These are phyloP conservation scores for Gossypium anomalum DNA, from an alignment of 345 rosid genomes.

Conservation along the genomic window DNA sequence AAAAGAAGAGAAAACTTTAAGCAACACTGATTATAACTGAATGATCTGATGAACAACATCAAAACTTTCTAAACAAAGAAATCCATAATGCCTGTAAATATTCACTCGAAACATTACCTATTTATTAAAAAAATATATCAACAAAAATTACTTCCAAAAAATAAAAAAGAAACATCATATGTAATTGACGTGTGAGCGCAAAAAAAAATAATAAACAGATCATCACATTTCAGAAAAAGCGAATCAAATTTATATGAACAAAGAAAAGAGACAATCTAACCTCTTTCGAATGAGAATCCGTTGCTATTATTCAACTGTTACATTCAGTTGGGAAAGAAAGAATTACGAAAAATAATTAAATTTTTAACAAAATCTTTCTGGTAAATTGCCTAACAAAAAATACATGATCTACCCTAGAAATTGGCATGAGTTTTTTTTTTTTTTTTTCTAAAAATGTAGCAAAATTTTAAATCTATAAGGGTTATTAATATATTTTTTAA, in stretches of 20 bases:
- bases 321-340: constrained; percentile 29
- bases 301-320: constrained; percentile 35
- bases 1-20: neutral
- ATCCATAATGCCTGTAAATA: neutral
- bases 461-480: neutral
- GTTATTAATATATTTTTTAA: no score
- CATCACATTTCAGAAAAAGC: neutral
- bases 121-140: neutral
- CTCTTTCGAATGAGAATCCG: constrained; percentile 52
- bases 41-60: neutral
- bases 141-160: neutral
- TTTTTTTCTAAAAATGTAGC: neutral
- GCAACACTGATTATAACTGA: neutral
- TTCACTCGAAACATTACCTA: neutral
- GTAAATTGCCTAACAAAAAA: neutral
- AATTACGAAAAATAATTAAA: neutral
- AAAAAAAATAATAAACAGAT: neutral
- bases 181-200: neutral
- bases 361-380: neutral
- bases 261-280: constrained; percentile 30
- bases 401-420: neutral
- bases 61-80: neutral
- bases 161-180: neutral
- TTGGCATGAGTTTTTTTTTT: neutral
- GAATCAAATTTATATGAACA: constrained; percentile 4